These are phyloP conservation scores for Kuraishia floccosa DNA, from an alignment of 805 yeast genomes.

Conservation along the genomic window DNA sequence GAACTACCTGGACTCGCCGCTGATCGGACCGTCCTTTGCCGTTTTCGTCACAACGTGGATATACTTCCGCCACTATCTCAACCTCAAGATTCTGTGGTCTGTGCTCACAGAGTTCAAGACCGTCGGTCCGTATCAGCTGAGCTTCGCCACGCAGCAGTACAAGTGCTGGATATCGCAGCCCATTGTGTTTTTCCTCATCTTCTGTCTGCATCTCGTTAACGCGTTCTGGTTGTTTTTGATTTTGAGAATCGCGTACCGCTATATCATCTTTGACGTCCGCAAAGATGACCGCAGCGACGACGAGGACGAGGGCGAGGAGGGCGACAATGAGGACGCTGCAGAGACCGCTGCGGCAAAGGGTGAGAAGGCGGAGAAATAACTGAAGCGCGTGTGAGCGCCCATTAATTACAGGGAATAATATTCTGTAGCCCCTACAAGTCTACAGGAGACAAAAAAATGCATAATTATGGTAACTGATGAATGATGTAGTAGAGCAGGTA, in stretches of 20 bases:
- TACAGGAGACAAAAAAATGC: no score
- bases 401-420: no score
- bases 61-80: constrained; percentile 80
- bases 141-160: constrained; percentile 87
- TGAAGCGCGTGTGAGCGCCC: no score
- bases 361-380: no score
- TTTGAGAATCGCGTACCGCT: constrained; percentile 63
- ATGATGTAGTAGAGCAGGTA: constrained; percentile 66
- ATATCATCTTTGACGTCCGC: constrained; percentile 43
- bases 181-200: constrained; percentile 69
- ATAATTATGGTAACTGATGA: constrained; percentile 22
- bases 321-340: constrained; percentile 7
- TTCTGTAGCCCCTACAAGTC: no score
- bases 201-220: constrained; percentile 78
- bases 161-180: constrained; percentile 94
- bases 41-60: constrained; percentile 67
- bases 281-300: constrained; percentile 84
- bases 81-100: constrained; percentile 72
- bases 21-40: constrained; percentile 53
- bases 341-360: no score
- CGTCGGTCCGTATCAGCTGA: constrained; percentile 70
- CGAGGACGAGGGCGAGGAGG: constrained; percentile 44
- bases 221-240: constrained; percentile 81
- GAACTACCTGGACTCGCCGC: constrained; percentile 65
- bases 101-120: constrained; percentile 77